Conservation (phyloP, 2,329 filamentous ascomycete species). For the Ceratocystis colombiana region DNA sequence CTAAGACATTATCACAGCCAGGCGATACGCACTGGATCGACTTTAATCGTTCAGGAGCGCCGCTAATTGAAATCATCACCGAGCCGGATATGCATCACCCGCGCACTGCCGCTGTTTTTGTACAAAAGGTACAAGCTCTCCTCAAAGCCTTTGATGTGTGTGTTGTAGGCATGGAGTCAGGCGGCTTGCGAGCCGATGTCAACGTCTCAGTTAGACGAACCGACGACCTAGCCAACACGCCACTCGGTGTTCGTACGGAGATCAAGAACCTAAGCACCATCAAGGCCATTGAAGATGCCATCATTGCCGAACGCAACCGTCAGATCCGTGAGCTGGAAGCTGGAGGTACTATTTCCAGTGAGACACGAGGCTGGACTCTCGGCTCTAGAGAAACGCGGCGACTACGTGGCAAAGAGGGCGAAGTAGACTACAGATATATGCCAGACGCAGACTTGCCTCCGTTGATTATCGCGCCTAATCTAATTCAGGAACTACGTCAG, state of each 20-base stretch:
- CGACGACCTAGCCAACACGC: constrained; percentile 30
- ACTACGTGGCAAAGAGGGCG: constrained; percentile 85
- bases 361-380: constrained; percentile 88
- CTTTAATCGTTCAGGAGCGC: constrained; percentile 84
- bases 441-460: constrained; percentile 85
- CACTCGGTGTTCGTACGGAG: constrained; percentile 77
- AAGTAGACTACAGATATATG: constrained; percentile 98
- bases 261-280: constrained; percentile 96
- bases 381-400: constrained; percentile 71
- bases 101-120: constrained; percentile 74
- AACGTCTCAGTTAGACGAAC: constrained; percentile 75
- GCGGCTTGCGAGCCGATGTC: constrained; percentile 83
- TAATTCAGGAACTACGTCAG: constrained; percentile 53
- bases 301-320: constrained; percentile 78
- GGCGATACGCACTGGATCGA: constrained; percentile 70
- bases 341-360: constrained; percentile 66
- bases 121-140: constrained; percentile 76
- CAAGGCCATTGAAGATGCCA: constrained; percentile 89
- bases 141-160: constrained; percentile 74
- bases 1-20: constrained; percentile 76
- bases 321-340: constrained; percentile 72
- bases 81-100: constrained; percentile 79
- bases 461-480: constrained; percentile 59
- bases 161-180: constrained; percentile 84
- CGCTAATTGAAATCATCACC: constrained; percentile 91